These are phyloP conservation scores for Pezicula radicicola DNA, from an alignment of 2,329 filamentous ascomycete species.

Conservation along the genomic window DNA sequence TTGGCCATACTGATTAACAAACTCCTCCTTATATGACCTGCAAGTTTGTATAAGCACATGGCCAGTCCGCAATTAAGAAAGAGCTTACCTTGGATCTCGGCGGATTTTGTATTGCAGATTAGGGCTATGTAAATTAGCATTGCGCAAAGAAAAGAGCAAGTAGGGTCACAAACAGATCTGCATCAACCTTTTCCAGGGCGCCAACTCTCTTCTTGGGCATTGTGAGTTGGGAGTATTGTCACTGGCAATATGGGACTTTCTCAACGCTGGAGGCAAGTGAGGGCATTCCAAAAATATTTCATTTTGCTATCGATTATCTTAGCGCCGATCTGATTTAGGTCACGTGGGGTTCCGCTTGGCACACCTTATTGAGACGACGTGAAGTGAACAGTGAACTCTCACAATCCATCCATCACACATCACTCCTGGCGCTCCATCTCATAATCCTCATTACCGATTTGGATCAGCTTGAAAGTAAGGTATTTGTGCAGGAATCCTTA, in stretches of 20 bases:
- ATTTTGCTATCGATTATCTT: slow-evolving; percentile 28
- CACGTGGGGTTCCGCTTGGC: background rate
- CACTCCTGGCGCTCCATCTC: too few relatives aligned
- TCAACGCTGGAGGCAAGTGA: too few relatives aligned
- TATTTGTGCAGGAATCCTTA: too few relatives aligned
- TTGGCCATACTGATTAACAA: slow-evolving; percentile 82
- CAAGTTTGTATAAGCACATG: slow-evolving; percentile 5
- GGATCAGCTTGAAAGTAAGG: too few relatives aligned
- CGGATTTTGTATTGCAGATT: slow-evolving; percentile 91
- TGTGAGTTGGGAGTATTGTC: slow-evolving; percentile 9
- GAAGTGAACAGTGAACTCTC: too few relatives aligned
- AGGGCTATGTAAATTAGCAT: slow-evolving; percentile 47
- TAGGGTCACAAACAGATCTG: slow-evolving; percentile 62
- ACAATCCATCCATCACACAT: too few relatives aligned
- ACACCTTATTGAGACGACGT: too few relatives aligned
- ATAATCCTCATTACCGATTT: too few relatives aligned
- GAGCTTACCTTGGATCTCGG: slow-evolving; percentile 70
- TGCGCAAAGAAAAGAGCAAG: slow-evolving; percentile 6
- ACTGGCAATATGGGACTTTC: slow-evolving; percentile 6
- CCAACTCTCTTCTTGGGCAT: slow-evolving; percentile 90
- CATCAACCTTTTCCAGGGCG: slow-evolving; percentile 92
- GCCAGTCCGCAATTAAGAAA: background rate
- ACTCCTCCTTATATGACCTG: slow-evolving; percentile 87
- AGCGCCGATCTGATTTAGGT: slow-evolving; percentile 10
- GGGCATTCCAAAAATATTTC: slow-evolving; percentile 12